Evolutionary conservation across 2,329 filamentous ascomycete genomes (phyloP).

Genomic region (Penicillium sp.): DNA sequence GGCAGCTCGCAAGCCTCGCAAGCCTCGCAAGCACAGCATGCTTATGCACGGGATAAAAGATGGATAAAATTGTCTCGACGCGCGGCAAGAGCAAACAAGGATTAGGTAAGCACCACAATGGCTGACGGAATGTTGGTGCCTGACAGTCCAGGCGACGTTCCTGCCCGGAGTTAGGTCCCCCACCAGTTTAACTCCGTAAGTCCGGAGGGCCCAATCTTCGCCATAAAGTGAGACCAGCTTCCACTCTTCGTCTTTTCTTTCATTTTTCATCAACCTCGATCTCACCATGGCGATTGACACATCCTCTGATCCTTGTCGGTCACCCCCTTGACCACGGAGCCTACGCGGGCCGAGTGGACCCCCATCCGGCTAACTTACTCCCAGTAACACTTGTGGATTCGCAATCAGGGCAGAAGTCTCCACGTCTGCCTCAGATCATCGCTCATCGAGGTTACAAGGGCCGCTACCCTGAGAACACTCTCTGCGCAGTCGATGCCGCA

Average conservation of each 20-base stretch:
- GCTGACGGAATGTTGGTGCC: not conserved
- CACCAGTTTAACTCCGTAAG: not conserved
- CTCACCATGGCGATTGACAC: not conserved
- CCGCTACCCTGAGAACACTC: constrained; percentile 79
- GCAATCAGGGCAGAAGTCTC: not conserved
- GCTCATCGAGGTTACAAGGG: constrained; percentile 61
- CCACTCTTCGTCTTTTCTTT: not conserved
- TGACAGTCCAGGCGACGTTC: not conserved
- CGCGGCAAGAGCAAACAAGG: too few relatives aligned
- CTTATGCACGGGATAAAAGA: not conserved
- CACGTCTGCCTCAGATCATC: constrained; percentile 38
- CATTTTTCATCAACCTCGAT: not conserved
- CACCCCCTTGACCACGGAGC: not conserved
- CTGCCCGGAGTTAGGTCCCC: not conserved
- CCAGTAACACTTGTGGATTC: not conserved
- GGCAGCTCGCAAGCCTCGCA: too few relatives aligned
- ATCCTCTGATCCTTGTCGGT: not conserved
- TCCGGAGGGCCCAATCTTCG: not conserved
- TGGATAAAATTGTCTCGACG: not conserved
- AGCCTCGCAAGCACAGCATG: not conserved
- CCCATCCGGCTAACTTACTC: not conserved
- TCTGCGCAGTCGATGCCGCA: constrained; percentile 77
- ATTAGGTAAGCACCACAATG: too few relatives aligned
- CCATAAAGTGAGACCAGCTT: not conserved
- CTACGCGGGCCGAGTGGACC: not conserved